Evolutionary conservation across 2,329 filamentous ascomycete species (phyloP), one percentile per base, ranked within the genome.

Genomic region (Tolypocladium amazonense): DNA sequence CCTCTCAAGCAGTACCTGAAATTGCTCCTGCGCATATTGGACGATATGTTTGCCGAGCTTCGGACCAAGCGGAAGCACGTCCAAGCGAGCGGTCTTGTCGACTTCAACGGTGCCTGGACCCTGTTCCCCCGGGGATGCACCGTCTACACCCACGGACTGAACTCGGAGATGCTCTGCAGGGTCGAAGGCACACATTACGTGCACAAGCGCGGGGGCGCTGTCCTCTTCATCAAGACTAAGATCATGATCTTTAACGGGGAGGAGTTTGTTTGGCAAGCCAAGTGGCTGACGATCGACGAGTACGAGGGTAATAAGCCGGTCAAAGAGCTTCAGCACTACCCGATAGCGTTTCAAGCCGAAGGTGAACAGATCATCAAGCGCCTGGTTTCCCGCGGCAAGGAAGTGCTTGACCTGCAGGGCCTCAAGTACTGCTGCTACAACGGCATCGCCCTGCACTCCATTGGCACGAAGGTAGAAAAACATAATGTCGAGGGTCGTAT

Each of bases 51-150:
- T 59, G 69, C 68, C 27, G 72, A 73, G n/a, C 66, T 75, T 57
- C 70, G 70, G 38, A 63, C 64, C 56, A 76, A 75, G 62, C 66
- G 71, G 15, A 68, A 69, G 7, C 68, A 72, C 30, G 68, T 80
- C 6, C 68, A 70, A 43, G 66, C 67, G 1, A 72, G 69, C 35
- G 70, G 71, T 0, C 71, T 80, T 18, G 72, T 77, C 43, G 72
- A 73, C 43, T 79, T 73, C 65, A 68, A 71, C 38, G 69, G 73
- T 0, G 74, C 73, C 27, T 81, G 79, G 78, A 73, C 76, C 0
- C 73, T 75, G 45, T 79, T 79, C 64, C 75, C 77, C 11, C 69
- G 68, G 14, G 69, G 69, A 25, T 72, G 72, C 0, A 70, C 72
- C 37, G 65, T 77, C 50, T 76, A 78, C 63, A 74, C 69, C 60